phyloP scores from a whole-genome alignment of 306 rosid species.

The Vigna unguiculata region DNA sequence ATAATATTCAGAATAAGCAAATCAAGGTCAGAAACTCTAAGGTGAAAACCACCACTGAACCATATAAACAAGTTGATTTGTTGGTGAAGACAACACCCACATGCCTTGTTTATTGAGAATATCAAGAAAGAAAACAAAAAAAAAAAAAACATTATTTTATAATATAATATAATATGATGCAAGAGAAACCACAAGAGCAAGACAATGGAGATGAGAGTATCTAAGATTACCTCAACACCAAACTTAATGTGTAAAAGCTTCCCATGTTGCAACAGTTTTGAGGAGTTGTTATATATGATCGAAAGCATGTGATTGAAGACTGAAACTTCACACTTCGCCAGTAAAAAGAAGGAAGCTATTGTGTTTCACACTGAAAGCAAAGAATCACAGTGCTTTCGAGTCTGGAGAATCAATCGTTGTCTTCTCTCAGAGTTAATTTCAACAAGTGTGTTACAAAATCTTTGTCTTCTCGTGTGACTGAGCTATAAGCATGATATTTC shows the following conservation, averaged over 20 bases:
- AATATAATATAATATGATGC: constrained; percentile 5
- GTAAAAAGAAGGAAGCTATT: constrained; percentile 37
- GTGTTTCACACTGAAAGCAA: constrained; percentile 63
- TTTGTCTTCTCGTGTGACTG: not conserved
- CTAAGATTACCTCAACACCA: constrained; percentile 51
- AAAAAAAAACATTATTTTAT: not conserved
- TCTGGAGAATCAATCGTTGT: constrained; percentile 11
- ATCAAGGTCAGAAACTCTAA: constrained; percentile 37
- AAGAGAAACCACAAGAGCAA: constrained; percentile 22
- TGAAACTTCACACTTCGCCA: constrained; percentile 2
- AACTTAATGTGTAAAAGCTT: constrained; percentile 27
- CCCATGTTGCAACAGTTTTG: constrained; percentile 17
- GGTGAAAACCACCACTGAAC: constrained; percentile 39
- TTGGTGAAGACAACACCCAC: constrained; percentile 52
- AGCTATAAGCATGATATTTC: not conserved
- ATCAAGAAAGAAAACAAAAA: not conserved
- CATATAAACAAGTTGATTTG: constrained; percentile 38
- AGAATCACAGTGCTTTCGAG: constrained; percentile 52
- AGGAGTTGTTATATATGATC: constrained; percentile 22
- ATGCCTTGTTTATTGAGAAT: constrained; percentile 38
- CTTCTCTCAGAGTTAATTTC: constrained; percentile 40
- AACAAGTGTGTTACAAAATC: constrained; percentile 6
- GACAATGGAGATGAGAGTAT: constrained; percentile 33
- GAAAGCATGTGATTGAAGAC: constrained; percentile 36
- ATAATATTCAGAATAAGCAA: constrained; percentile 26